These are phyloP conservation scores for Cyclotella atomus DNA, from an alignment of 108 stramenopile species.

Conservation along the genomic window DNA sequence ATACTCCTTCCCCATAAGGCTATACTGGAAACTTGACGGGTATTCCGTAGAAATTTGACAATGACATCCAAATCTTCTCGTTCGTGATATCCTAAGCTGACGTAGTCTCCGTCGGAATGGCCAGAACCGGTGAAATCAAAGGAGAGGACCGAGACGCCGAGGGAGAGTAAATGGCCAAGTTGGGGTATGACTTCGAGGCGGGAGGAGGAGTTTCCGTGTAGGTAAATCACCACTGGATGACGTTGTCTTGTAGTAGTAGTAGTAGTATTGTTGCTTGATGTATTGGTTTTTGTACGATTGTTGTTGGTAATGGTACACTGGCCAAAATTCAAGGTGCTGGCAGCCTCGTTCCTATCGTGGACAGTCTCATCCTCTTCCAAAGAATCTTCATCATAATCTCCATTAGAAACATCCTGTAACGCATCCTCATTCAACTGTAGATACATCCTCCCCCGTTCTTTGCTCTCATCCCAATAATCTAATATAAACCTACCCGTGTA, in stretches of 20 bases:
- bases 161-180: conserved; percentile 82
- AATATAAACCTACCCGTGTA: conserved; percentile 4
- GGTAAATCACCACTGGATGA: conserved; percentile 84
- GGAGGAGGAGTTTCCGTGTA: conserved; percentile 94
- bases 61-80: conserved; percentile 72
- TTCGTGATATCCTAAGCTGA: conserved; percentile 83
- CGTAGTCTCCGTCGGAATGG: conserved; percentile 75
- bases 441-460: conserved; percentile 45
- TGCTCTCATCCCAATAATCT: conserved; percentile 32
- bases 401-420: conserved; percentile 7
- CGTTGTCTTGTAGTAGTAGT: conserved; percentile 2
- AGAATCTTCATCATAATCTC: background rate
- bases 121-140: conserved; percentile 87
- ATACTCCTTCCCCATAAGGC: conserved; percentile 89
- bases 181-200: conserved; percentile 91
- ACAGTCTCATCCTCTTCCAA: background rate
- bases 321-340: too few relatives aligned
- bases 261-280: background rate
- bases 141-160: conserved; percentile 73
- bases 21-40: conserved; percentile 58
- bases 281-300: too few relatives aligned
- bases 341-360: background rate
- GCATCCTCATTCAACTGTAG: conserved; percentile 23
- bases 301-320: background rate
- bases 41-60: conserved; percentile 56